Percentiles rank a stretch among this genome's conserved stretches.
phyloP scores from a whole-genome alignment of 345 rosid species.

The Eucalyptus dawsonii region DNA sequence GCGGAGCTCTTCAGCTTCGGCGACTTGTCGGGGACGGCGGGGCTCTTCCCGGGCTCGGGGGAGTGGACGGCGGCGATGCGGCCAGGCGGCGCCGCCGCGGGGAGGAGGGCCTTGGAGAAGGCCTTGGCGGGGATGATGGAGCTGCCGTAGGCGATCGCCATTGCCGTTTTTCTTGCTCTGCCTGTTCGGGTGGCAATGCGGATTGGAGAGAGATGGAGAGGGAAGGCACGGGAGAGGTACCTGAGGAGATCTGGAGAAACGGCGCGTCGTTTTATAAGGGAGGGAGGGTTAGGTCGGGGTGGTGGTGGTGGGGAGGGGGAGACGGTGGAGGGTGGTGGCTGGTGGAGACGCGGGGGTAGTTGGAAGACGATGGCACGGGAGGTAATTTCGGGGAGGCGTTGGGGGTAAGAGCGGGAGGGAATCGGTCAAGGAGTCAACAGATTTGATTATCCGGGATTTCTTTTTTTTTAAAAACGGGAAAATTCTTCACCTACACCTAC shows the following conservation, averaged over 20 bases:
- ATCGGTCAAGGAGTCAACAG: background rate
- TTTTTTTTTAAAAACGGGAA: fast-evolving
- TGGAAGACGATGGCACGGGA: background rate
- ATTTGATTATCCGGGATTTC: background rate
- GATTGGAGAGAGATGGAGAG: background rate
- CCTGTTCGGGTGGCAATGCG: background rate
- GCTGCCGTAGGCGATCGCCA: background rate
- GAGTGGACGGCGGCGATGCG: background rate
- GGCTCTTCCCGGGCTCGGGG: background rate
- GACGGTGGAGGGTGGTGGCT: background rate
- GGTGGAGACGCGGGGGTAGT: background rate
- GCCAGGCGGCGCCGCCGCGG: background rate
- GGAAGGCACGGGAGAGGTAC: background rate
- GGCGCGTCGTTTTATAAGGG: background rate
- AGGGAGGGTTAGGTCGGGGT: background rate
- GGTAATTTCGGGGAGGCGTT: background rate
- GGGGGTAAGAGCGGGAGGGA: background rate
- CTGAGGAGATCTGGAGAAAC: background rate
- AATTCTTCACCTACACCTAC: background rate
- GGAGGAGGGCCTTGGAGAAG: background rate
- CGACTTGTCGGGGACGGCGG: background rate
- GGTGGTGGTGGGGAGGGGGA: background rate
- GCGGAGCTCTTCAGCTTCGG: background rate
- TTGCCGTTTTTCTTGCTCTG: background rate
- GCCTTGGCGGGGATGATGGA: background rate